phyloP scores from a whole-genome alignment of 495 filamentous ascomycete genomes.

The Xylaria scruposa region DNA sequence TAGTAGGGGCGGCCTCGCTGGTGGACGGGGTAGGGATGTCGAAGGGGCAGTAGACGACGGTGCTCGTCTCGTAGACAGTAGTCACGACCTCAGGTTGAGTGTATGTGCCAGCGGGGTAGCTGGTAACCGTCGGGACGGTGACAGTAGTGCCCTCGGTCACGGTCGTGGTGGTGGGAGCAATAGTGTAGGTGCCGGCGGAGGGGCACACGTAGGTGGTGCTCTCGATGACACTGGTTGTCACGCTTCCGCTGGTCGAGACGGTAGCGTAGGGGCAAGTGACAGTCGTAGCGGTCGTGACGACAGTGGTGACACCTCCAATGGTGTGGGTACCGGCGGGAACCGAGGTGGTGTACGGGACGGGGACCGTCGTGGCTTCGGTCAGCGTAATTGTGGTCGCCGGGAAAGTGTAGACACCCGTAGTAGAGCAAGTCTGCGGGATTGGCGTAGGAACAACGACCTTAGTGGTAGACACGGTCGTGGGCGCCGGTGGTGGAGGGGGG shows the following conservation, averaged over 20 bases:
- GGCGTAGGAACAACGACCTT: conserved; percentile 66
- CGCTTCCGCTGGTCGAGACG: conserved; percentile 64
- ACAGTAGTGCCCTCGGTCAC: conserved; percentile 60
- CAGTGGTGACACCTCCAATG: conserved; percentile 77
- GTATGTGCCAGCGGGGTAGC: conserved; percentile 75
- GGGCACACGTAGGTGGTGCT: conserved; percentile 82
- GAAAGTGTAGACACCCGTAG: conserved; percentile 80
- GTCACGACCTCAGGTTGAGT: conserved; percentile 69
- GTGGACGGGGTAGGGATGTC: conserved; percentile 48
- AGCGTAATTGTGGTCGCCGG: conserved; percentile 76
- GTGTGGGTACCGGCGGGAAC: conserved; percentile 73
- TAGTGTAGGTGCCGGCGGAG: conserved; percentile 79
- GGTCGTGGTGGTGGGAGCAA: conserved; percentile 72
- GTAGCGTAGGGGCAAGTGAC: conserved; percentile 78
- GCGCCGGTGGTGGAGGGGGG: conserved; percentile 45
- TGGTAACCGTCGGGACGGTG: conserved; percentile 71
- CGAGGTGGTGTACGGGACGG: conserved; percentile 66
- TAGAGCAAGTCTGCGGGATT: conserved; percentile 69
- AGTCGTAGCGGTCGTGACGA: conserved; percentile 72
- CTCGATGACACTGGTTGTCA: conserved; percentile 72
- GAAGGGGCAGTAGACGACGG: conserved; percentile 77
- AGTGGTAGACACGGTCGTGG: conserved; percentile 39
- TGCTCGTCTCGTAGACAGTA: conserved; percentile 71
- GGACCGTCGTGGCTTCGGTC: conserved; percentile 69
- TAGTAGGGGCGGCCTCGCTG: conserved; percentile 36